phyloP scores from a whole-genome alignment of 2,329 filamentous ascomycete species.

The Huntiella bhutanensis region DNA sequence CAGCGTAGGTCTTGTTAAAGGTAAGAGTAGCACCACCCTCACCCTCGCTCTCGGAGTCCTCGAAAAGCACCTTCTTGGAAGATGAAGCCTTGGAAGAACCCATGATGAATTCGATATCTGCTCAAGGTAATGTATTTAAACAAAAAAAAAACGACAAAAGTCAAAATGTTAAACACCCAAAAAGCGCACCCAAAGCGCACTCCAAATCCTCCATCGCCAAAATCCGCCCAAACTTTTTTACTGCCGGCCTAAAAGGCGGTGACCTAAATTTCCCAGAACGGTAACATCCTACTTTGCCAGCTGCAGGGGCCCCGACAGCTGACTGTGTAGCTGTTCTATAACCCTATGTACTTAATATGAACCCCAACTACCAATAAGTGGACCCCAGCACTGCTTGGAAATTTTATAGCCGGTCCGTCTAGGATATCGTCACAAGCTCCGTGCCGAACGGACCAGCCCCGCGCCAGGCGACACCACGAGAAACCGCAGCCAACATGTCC shows the following conservation, averaged over 20 bases:
- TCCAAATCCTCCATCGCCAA: background rate
- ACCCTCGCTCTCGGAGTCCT: slow-evolving; percentile 25
- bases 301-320: too few relatives aligned
- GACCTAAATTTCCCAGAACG: too few relatives aligned
- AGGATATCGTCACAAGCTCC: background rate
- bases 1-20: slow-evolving; percentile 80
- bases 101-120: background rate
- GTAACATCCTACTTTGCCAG: too few relatives aligned
- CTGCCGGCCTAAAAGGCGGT: too few relatives aligned
- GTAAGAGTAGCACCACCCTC: slow-evolving; percentile 40
- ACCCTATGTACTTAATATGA: too few relatives aligned
- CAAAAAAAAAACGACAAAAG: too few relatives aligned
- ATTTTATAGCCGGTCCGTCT: background rate
- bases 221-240: background rate
- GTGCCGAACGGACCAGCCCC: background rate
- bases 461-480: background rate
- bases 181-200: background rate
- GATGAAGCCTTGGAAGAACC: slow-evolving; percentile 10
- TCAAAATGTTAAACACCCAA: too few relatives aligned
- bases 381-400: too few relatives aligned
- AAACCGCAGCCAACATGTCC: slow-evolving; percentile 29
- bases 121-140: background rate
- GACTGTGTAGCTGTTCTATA: too few relatives aligned
- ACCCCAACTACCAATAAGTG: too few relatives aligned
- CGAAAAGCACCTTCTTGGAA: slow-evolving; percentile 35